phyloP scores from a whole-genome alignment of 2,329 filamentous ascomycete species.

The Exophiala alcalophila region DNA sequence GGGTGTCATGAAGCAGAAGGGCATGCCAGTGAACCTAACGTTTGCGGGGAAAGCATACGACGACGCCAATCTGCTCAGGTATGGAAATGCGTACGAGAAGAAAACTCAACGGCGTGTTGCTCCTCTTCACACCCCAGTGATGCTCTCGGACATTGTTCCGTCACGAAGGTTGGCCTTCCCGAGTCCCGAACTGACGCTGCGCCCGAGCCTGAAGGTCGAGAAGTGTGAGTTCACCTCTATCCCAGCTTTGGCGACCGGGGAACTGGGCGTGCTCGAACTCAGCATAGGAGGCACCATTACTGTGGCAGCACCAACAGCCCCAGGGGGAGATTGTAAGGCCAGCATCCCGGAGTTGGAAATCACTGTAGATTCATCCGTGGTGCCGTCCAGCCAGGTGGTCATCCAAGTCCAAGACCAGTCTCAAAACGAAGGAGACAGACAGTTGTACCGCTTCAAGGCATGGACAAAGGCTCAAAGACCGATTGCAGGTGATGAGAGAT shows the following conservation, averaged over 20 bases:
- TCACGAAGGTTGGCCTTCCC: too few species aligned
- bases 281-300: background rate
- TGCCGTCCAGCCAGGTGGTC: background rate
- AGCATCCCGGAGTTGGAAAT: background rate
- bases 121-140: slow-evolving; percentile 15
- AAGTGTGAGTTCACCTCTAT: background rate
- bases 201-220: background rate
- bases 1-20: slow-evolving; percentile 29
- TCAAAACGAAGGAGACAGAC: too few species aligned
- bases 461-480: background rate
- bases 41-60: slow-evolving; percentile 31
- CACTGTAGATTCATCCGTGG: background rate
- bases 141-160: slow-evolving; percentile 9
- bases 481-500: background rate
- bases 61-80: slow-evolving; percentile 30
- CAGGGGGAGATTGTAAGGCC: background rate
- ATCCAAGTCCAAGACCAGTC: background rate
- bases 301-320: background rate
- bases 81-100: slow-evolving; percentile 32
- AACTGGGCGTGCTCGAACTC: background rate
- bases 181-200: too few species aligned
- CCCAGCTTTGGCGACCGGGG: background rate
- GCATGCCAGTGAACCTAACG: slow-evolving; percentile 33
- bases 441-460: background rate
- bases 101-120: slow-evolving; percentile 5